These are phyloP conservation scores for Stylosanthes scabra DNA, from an alignment of 331 rosid genomes.

Conservation along the genomic window DNA sequence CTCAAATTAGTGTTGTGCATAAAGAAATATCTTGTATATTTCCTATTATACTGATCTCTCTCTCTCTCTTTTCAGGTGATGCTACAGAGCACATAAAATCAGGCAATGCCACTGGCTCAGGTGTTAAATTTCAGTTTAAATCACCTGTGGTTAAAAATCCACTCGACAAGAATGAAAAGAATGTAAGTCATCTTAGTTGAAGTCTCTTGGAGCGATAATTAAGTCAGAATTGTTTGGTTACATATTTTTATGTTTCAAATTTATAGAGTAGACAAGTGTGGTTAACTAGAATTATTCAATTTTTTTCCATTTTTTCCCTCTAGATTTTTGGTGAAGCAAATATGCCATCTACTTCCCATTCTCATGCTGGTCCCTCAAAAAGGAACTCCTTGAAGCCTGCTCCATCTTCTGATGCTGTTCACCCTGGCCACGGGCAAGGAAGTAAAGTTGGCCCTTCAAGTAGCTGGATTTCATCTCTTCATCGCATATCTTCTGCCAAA, in stretches of 20 bases:
- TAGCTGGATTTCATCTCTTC: conserved; percentile 92
- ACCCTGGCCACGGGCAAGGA: conserved; percentile 60
- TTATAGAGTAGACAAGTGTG: background rate
- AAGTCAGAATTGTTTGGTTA: conserved; percentile 11
- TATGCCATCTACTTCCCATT: conserved; percentile 64
- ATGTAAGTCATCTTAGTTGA: conserved; percentile 53
- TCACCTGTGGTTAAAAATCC: conserved; percentile 64
- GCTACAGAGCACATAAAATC: conserved; percentile 63
- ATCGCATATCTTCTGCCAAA: conserved; percentile 77
- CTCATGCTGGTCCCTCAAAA: conserved; percentile 66
- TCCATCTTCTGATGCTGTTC: conserved; percentile 61
- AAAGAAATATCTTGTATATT: conserved; percentile 16
- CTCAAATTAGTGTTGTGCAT: conserved; percentile 8
- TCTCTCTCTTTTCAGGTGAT: conserved; percentile 43
- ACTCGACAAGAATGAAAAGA: conserved; percentile 73
- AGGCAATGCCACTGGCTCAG: conserved; percentile 63
- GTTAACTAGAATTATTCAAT: conserved; percentile 26
- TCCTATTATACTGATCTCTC: conserved; percentile 27
- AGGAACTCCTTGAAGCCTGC: conserved; percentile 60
- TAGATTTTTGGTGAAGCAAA: conserved; percentile 66
- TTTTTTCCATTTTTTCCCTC: background rate
- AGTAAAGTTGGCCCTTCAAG: conserved; percentile 79
- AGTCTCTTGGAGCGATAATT: background rate
- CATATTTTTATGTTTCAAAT: conserved; percentile 21
- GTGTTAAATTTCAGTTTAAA: conserved; percentile 78